Conservation (phyloP, 345 rosid genomes). For the Salix suchowensis region DNA sequence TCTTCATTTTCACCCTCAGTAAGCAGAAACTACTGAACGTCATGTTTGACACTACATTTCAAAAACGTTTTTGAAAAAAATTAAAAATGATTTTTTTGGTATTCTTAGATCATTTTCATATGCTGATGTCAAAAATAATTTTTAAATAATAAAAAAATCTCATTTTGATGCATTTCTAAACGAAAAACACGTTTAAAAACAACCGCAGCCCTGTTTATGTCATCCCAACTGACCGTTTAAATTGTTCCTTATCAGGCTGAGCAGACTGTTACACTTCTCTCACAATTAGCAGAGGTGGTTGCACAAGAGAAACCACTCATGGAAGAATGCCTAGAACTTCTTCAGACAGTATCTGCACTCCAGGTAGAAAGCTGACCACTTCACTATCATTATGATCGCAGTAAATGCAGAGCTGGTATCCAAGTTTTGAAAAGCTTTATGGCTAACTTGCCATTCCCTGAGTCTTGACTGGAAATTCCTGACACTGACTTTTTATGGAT, state of each 20-base stretch:
- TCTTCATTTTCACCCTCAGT: slow-evolving; percentile 38
- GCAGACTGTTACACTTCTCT: slow-evolving; percentile 31
- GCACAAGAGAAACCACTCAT: slow-evolving; percentile 59
- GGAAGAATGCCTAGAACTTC: slow-evolving; percentile 57
- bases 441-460: not conserved
- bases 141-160: too few relatives aligned
- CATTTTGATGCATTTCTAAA: too few relatives aligned
- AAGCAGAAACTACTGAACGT: slow-evolving; percentile 3
- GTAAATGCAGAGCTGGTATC: not conserved
- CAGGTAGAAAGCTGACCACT: slow-evolving; percentile 35
- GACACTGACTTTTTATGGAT: not conserved
- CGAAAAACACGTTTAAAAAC: too few relatives aligned
- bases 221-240: slow-evolving; percentile 6
- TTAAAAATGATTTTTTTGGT: too few relatives aligned
- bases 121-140: too few relatives aligned
- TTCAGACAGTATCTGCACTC: slow-evolving; percentile 40
- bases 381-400: not conserved
- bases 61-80: too few relatives aligned
- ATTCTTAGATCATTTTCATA: too few relatives aligned
- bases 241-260: slow-evolving; percentile 34
- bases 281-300: slow-evolving; percentile 53
- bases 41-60: rapidly evolving
- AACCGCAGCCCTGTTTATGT: not conserved
- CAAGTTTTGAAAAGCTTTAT: not conserved
- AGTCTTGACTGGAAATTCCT: too few relatives aligned